These are phyloP conservation scores for Aristolochia fimbriata DNA, from an alignment of 164 flowering plant species.

Conservation along the genomic window DNA sequence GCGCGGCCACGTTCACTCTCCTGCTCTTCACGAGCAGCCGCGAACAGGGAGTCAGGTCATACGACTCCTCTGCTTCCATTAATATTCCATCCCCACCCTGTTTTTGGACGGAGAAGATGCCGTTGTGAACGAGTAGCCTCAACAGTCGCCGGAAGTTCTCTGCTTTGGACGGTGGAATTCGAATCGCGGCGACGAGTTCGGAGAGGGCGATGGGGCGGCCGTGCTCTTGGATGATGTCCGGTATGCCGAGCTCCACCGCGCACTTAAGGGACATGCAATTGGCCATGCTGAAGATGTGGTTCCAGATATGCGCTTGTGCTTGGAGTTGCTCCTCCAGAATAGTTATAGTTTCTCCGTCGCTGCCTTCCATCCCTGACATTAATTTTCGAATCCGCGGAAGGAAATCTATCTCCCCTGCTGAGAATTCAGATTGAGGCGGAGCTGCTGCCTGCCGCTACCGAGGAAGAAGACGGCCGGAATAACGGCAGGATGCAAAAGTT, in stretches of 20 bases:
- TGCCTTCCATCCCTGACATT: too few relatives aligned
- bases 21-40: not conserved
- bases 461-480: too few relatives aligned
- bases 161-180: not conserved
- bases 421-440: too few relatives aligned
- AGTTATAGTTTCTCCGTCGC: too few relatives aligned
- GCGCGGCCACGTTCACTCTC: not conserved
- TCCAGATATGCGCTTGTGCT: conserved; percentile 2
- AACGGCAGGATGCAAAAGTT: too few relatives aligned
- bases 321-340: not conserved
- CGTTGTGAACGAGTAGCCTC: conserved; percentile 4
- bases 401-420: too few relatives aligned
- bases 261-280: conserved; percentile 5
- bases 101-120: conserved; percentile 1
- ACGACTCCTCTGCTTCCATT: conserved; percentile 2
- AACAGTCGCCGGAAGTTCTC: not conserved
- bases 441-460: too few relatives aligned
- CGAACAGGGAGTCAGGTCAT: conserved; percentile 3
- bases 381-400: too few relatives aligned
- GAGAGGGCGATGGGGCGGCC: conserved; percentile 3
- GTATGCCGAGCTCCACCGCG: conserved; percentile 1
- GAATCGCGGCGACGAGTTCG: not conserved
- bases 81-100: not conserved
- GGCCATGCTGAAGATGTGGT: not conserved
- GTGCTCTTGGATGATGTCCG: conserved; percentile 5